phyloP scores from a whole-genome alignment of 1,139 yeast species.

The Candida labiduridarum region DNA sequence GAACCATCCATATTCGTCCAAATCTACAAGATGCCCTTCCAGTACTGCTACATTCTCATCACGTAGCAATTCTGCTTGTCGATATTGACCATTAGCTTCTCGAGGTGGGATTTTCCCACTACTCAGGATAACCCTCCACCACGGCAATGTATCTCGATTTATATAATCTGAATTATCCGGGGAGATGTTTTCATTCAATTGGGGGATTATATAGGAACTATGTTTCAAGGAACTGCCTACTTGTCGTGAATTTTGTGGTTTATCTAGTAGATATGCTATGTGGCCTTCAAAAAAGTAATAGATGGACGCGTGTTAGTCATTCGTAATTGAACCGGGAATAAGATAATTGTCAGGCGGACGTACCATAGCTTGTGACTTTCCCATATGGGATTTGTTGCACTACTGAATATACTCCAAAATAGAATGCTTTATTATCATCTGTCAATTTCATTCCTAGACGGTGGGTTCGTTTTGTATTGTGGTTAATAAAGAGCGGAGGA shows the following conservation, averaged over 20 bases:
- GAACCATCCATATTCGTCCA: conserved; percentile 67
- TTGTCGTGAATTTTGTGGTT: conserved; percentile 70
- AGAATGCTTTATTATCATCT: conserved; percentile 60
- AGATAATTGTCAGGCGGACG: conserved; percentile 15
- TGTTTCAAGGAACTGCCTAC: conserved; percentile 73
- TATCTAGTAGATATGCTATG: conserved; percentile 62
- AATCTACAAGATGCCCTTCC: conserved; percentile 39
- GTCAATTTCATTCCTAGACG: conserved; percentile 17
- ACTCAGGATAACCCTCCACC: conserved; percentile 79
- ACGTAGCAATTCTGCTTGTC: conserved; percentile 50
- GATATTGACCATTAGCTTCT: conserved; percentile 41
- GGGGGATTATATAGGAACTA: conserved; percentile 23
- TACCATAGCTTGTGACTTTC: conserved; percentile 66
- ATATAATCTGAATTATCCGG: conserved; percentile 21
- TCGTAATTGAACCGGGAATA: background rate
- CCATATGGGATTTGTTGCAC: conserved; percentile 65
- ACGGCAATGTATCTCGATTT: conserved; percentile 53
- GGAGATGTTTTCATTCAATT: conserved; percentile 23
- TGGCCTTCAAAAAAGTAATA: conserved; percentile 43
- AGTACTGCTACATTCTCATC: conserved; percentile 53
- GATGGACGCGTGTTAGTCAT: no score
- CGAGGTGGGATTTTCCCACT: conserved; percentile 65
- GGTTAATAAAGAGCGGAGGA: background rate
- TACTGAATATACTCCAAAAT: conserved; percentile 59
- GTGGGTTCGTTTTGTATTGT: background rate